These are phyloP conservation scores for Amaranthus tricolor DNA, from an alignment of 179 eudicot species.

Conservation along the genomic window DNA sequence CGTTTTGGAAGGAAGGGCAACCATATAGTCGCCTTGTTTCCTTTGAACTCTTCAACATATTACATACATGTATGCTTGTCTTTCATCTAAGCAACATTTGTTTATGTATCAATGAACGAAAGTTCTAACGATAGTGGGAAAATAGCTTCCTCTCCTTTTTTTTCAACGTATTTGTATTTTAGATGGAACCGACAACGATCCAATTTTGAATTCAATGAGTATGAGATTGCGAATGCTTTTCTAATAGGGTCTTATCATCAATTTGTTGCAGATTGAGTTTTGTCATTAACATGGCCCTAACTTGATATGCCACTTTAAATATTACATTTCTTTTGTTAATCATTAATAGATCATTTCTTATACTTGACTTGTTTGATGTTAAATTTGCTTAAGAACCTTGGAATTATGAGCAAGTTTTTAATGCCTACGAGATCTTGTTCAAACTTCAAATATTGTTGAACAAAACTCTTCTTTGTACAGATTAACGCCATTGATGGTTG, in stretches of 20 bases:
- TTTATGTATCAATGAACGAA: not conserved
- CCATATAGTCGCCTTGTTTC: not conserved
- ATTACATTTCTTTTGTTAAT: not conserved
- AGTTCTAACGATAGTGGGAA: not conserved
- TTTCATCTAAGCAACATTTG: not conserved
- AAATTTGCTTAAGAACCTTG: not conserved
- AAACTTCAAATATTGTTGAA: not conserved
- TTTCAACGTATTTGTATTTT: not conserved
- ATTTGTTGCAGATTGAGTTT: not conserved
- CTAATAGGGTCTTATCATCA: too few relatives aligned
- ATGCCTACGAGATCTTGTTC: not conserved
- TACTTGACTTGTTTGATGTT: not conserved
- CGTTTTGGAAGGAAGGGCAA: not conserved
- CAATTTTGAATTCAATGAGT: not conserved
- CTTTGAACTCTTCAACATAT: not conserved
- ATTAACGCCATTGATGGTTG: conserved; percentile 87
- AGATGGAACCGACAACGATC: not conserved
- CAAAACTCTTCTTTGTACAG: conserved; percentile 30
- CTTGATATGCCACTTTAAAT: not conserved
- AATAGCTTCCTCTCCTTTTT: not conserved
- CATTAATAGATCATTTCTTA: not conserved
- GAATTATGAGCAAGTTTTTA: not conserved
- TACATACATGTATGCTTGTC: not conserved
- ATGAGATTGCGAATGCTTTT: not conserved
- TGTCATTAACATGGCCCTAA: not conserved